Percentiles rank a stretch among this genome's conserved stretches.
These are phyloP conservation scores for Stentor roeselii DNA, from an alignment of 73 alveolate genomes.

Conservation along the genomic window DNA sequence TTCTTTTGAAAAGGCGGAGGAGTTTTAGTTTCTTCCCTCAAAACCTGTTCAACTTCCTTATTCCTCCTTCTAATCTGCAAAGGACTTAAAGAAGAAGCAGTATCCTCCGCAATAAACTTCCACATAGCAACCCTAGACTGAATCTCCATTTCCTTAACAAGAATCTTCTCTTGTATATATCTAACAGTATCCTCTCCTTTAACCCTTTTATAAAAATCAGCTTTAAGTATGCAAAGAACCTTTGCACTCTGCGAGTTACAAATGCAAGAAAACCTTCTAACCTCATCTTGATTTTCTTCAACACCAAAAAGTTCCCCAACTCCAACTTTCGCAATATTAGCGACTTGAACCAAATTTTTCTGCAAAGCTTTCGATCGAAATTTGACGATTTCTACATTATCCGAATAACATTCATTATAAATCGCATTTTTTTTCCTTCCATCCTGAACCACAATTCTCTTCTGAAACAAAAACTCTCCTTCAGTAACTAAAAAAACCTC, in stretches of 20 bases:
- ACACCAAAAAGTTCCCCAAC: slow-evolving; percentile 22
- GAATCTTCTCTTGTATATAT: not conserved
- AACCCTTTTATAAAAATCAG: slow-evolving; percentile 17
- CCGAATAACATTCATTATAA: slow-evolving; percentile 1
- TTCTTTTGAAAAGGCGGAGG: not conserved
- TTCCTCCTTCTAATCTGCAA: slow-evolving; percentile 5
- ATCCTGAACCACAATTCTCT: slow-evolving; percentile 26
- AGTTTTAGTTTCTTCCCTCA: not conserved
- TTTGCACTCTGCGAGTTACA: slow-evolving; percentile 19
- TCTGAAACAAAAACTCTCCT: slow-evolving; percentile 54
- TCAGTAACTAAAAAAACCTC: slow-evolving; percentile 35
- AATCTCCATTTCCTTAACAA: not conserved
- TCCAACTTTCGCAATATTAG: slow-evolving; percentile 18
- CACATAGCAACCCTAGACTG: not conserved
- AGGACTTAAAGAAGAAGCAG: slow-evolving; percentile 3
- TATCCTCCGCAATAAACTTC: not conserved
- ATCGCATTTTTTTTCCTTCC: slow-evolving; percentile 6
- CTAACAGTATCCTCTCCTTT: not conserved
- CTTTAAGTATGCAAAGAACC: not conserved
- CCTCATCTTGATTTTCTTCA: not conserved
- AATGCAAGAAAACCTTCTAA: not conserved
- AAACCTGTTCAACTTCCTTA: not conserved
- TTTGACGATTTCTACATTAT: not conserved
- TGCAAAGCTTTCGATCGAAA: not conserved
- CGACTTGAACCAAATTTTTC: not conserved